These are phyloP conservation scores for Myxozyma geophila DNA, from an alignment of 805 yeast genomes.

Conservation along the genomic window DNA sequence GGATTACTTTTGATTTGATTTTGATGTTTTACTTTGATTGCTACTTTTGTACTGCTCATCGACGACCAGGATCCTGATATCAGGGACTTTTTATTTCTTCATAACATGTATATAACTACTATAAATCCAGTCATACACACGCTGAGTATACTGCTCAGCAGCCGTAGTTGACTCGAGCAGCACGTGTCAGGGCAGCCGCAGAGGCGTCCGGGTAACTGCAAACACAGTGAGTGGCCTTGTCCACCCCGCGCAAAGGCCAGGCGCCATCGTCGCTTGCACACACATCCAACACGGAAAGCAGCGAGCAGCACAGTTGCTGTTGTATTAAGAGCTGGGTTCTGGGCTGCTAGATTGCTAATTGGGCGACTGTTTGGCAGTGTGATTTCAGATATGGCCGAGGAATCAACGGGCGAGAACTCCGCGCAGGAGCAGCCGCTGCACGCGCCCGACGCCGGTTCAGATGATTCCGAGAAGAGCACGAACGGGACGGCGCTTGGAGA, in stretches of 20 bases:
- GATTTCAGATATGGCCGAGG: constrained; percentile 3
- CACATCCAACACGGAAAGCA: neutral
- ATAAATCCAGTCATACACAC: neutral
- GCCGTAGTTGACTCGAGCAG: neutral
- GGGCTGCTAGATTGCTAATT: too few species aligned
- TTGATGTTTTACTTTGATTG: neutral
- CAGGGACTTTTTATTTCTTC: neutral
- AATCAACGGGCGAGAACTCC: constrained; percentile 1
- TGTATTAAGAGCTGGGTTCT: neutral
- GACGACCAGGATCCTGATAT: neutral
- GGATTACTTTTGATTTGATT: neutral
- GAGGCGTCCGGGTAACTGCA: neutral
- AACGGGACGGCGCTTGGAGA: constrained; percentile 2
- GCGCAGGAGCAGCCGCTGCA: constrained; percentile 2
- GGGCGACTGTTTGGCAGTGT: neutral
- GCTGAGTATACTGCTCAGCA: neutral
- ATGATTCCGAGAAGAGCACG: constrained; percentile 9
- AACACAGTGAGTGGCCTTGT: neutral
- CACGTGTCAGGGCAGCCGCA: constrained; percentile 1
- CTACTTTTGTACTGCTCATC: neutral
- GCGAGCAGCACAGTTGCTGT: neutral
- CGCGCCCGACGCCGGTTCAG: constrained; percentile 3
- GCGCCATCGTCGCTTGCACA: neutral
- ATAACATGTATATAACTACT: neutral
- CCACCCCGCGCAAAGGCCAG: neutral